Conservation (phyloP, 352 stramenopile species). For the Globisporangium emineosum region DNA sequence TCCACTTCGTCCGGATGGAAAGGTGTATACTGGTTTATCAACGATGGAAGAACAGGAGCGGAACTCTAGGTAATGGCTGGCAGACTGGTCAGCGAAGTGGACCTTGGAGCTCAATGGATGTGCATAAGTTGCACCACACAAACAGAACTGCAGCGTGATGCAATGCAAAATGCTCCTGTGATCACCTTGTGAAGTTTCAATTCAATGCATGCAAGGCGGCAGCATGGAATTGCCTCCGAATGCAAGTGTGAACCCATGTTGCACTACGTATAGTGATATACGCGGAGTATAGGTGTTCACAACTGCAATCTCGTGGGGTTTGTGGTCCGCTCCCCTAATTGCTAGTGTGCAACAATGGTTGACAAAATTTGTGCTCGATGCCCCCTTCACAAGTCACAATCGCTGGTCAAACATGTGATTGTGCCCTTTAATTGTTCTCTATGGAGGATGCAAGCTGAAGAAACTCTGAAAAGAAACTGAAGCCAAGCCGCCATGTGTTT, state of each 20-base stretch:
- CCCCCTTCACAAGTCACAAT: not conserved
- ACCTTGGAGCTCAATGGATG: not conserved
- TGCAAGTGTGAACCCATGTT: too few relatives aligned
- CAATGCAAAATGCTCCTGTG: not conserved
- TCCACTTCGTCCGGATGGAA: not conserved
- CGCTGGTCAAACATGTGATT: too few relatives aligned
- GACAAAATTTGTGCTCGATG: not conserved
- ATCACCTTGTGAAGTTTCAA: not conserved
- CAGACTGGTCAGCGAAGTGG: not conserved
- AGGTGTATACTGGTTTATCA: not conserved
- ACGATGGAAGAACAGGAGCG: not conserved
- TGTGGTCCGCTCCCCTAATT: not conserved
- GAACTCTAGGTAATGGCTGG: not conserved
- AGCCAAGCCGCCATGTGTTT: constrained; percentile 1
- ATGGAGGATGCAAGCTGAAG: constrained; percentile 4
- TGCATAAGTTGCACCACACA: not conserved
- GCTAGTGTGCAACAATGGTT: not conserved
- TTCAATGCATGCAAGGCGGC: too few relatives aligned
- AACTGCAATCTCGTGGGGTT: not conserved
- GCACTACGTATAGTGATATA: not conserved
- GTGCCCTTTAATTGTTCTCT: not conserved
- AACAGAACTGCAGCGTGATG: not conserved
- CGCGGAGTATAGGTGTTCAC: not conserved
- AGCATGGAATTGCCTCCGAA: too few relatives aligned
- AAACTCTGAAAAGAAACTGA: constrained; percentile 2